Conservation (phyloP, 2,329 filamentous ascomycete species). For the Trichoderma oligosporum region DNA sequence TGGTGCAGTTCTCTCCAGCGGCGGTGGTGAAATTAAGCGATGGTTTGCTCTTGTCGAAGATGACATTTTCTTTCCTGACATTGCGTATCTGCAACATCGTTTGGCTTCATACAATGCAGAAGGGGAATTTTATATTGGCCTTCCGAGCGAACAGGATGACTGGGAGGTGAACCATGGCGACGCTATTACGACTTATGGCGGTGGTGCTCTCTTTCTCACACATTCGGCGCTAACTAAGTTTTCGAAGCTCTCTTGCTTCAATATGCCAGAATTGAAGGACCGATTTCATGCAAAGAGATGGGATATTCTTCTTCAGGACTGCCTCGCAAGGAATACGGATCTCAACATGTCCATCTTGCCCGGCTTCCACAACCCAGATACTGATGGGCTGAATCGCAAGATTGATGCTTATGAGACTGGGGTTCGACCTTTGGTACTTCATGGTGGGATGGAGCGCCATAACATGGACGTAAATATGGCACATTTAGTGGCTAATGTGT, state of each 20-base stretch:
- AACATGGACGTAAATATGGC: slow-evolving; percentile 39
- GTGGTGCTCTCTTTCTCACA: slow-evolving; percentile 44
- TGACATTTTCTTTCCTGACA: slow-evolving; percentile 44
- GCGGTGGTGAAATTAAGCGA: slow-evolving; percentile 37
- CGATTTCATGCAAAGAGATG: slow-evolving; percentile 32
- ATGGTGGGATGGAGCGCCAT: slow-evolving; percentile 39
- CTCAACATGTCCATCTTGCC: slow-evolving; percentile 42
- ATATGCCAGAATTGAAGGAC: slow-evolving; percentile 20
- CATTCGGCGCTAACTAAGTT: slow-evolving; percentile 33
- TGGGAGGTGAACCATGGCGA: slow-evolving; percentile 39
- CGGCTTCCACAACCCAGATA: slow-evolving; percentile 40
- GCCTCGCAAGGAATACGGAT: slow-evolving; percentile 35
- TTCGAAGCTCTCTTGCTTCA: slow-evolving; percentile 38
- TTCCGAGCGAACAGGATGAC: slow-evolving; percentile 43
- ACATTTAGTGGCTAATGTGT: slow-evolving; percentile 41
- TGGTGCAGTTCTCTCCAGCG: slow-evolving; percentile 33
- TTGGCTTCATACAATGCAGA: slow-evolving; percentile 35
- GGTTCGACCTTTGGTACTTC: slow-evolving; percentile 40
- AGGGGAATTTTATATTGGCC: slow-evolving; percentile 39
- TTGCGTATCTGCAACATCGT: slow-evolving; percentile 37
- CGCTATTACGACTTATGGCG: slow-evolving; percentile 40
- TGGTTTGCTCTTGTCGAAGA: slow-evolving; percentile 46
- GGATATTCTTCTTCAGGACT: slow-evolving; percentile 42
- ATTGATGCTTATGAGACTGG: slow-evolving; percentile 39
- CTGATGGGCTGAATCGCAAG: slow-evolving; percentile 30